Percentiles rank a stretch among this genome's conserved stretches.
phyloP scores from a whole-genome alignment of 176 grass and related monocot genomes.

The Eleusine coracana region DNA sequence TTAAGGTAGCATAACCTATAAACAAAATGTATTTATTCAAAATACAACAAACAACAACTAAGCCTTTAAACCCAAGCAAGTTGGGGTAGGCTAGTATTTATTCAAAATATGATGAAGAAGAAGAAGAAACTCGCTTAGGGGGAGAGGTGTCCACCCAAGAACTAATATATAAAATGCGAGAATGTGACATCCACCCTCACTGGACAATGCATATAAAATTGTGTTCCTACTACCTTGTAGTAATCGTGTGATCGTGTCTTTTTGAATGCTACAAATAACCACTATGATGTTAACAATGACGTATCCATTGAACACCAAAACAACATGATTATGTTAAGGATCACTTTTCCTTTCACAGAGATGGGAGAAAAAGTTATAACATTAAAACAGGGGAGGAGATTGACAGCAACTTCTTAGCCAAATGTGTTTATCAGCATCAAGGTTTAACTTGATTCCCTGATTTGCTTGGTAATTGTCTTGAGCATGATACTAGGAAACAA shows the following conservation, averaged over 20 bases:
- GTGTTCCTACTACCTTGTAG: neutral
- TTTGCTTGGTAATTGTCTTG: neutral
- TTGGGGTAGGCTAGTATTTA: too few species aligned
- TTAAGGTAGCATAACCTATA: neutral
- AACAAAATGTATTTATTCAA: neutral
- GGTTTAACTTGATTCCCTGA: neutral
- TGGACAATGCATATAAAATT: neutral
- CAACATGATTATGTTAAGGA: neutral
- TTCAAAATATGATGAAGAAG: too few species aligned
- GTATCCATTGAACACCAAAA: neutral
- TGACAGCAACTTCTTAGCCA: neutral
- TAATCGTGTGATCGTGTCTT: neutral
- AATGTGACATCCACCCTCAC: neutral
- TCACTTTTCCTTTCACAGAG: neutral
- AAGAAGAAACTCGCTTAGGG: too few species aligned
- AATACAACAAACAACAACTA: neutral
- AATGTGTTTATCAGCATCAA: conserved; percentile 12
- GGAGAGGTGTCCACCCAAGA: neutral
- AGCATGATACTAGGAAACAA: conserved; percentile 9
- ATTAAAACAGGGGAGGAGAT: neutral
- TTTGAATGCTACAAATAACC: neutral
- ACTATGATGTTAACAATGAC: neutral
- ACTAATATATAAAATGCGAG: too few species aligned
- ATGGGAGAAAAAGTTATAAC: neutral
- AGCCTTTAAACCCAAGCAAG: too few species aligned